These are phyloP conservation scores for Brassica carinata DNA, from an alignment of 345 rosid genomes.

Conservation along the genomic window DNA sequence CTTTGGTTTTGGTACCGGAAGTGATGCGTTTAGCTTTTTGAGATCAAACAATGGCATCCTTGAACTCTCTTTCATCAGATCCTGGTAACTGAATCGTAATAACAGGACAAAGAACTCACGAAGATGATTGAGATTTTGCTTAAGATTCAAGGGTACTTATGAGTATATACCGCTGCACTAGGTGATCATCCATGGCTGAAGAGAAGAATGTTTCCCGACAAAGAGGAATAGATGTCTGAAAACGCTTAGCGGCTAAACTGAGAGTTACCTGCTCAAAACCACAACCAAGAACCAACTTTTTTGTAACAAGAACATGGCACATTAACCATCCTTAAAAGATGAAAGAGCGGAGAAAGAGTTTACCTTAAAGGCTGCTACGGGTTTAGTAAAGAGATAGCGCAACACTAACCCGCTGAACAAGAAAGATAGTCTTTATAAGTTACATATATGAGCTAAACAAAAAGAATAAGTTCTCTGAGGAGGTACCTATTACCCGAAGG, in stretches of 20 bases:
- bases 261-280: slow-evolving; percentile 64
- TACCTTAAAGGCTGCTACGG: slow-evolving; percentile 88
- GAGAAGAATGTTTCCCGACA: slow-evolving; percentile 90
- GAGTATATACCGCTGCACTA: slow-evolving; percentile 62
- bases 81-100: slow-evolving; percentile 62
- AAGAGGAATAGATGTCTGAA: slow-evolving; percentile 77
- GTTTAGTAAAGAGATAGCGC: slow-evolving; percentile 89
- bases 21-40: slow-evolving; percentile 80
- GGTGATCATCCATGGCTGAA: slow-evolving; percentile 71
- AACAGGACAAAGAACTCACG: background rate
- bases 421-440: slow-evolving; percentile 6
- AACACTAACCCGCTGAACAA: slow-evolving; percentile 72
- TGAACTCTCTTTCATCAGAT: slow-evolving; percentile 77
- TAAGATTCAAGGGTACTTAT: background rate
- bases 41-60: slow-evolving; percentile 76
- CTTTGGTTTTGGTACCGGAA: slow-evolving; percentile 71
- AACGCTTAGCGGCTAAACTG: slow-evolving; percentile 88
- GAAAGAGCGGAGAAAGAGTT: background rate
- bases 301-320: background rate
- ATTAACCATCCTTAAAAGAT: background rate
- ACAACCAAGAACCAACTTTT: slow-evolving; percentile 4
- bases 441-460: slow-evolving; percentile 3
- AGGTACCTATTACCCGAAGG: slow-evolving; percentile 88
- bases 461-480: slow-evolving; percentile 1
- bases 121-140: background rate